A percentile compares a stretch with the other conserved stretches of the same genome.
Evolutionary conservation across 306 rosid species (phyloP).

Genomic region (Glycine latifolia): DNA sequence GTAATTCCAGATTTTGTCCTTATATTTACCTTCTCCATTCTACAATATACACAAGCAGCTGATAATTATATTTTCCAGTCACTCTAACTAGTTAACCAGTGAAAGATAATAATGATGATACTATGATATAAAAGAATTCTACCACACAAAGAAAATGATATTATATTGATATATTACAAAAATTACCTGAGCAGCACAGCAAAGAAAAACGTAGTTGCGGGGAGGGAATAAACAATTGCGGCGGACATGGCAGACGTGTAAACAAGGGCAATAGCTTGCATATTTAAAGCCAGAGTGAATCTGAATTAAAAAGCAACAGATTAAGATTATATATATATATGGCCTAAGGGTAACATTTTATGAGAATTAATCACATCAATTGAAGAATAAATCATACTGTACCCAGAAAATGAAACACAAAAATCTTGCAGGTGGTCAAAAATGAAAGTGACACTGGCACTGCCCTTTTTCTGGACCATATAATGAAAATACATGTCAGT

Average conservation of each 20-base stretch:
- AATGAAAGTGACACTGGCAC: conserved; percentile 51
- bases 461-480: conserved; percentile 50
- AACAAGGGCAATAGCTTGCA: conserved; percentile 52
- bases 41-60: conserved; percentile 24
- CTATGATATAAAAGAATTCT: not conserved
- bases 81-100: not conserved
- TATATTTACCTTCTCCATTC: conserved; percentile 64
- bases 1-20: conserved; percentile 59
- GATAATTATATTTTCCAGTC: not conserved
- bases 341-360: no score
- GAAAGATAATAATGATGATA: not conserved
- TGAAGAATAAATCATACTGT: not conserved
- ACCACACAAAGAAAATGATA: not conserved
- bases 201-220: conserved; percentile 58
- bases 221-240: conserved; percentile 58
- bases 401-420: conserved; percentile 66
- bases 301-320: conserved; percentile 47
- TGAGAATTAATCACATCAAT: no score
- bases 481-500: conserved; percentile 15
- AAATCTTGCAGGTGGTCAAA: conserved; percentile 61
- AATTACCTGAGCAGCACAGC: conserved; percentile 55
- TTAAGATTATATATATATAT: no score
- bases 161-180: no score
- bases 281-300: conserved; percentile 52
- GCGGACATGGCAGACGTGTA: conserved; percentile 64